Evolutionary conservation across 2,329 filamentous ascomycete species (phyloP).

Genomic region (Xylaria sp.): DNA sequence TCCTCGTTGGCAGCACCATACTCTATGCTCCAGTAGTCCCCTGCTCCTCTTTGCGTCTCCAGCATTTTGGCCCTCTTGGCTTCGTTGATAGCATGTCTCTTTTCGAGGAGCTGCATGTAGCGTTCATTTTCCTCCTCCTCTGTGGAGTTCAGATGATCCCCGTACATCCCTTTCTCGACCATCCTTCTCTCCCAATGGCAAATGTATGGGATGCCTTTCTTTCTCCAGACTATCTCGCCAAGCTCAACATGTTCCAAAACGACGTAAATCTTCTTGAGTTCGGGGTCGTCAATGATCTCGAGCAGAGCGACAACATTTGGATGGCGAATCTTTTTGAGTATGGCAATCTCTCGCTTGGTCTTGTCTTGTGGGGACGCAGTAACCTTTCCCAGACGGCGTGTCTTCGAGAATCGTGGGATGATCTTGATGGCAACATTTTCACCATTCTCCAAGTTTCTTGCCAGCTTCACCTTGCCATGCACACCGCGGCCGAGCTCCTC

Average conservation of each 20-base stretch:
- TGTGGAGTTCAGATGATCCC: slow-evolving; percentile 63
- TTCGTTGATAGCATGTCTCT: slow-evolving; percentile 67
- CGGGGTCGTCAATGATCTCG: slow-evolving; percentile 97
- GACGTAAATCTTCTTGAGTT: slow-evolving; percentile 97
- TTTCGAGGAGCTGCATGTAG: slow-evolving; percentile 68
- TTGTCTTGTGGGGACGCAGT: slow-evolving; percentile 77
- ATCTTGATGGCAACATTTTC: slow-evolving; percentile 97
- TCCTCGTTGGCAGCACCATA: slow-evolving; percentile 72
- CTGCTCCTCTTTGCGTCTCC: slow-evolving; percentile 61
- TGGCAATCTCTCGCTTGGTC: slow-evolving; percentile 95
- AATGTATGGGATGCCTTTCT: slow-evolving; percentile 85
- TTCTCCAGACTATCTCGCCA: slow-evolving; percentile 94
- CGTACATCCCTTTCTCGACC: slow-evolving; percentile 76
- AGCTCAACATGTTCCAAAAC: slow-evolving; percentile 94
- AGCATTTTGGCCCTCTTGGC: slow-evolving; percentile 67
- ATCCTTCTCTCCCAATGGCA: slow-evolving; percentile 84
- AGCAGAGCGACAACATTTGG: slow-evolving; percentile 95
- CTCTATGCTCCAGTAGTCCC: slow-evolving; percentile 86
- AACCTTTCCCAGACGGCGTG: slow-evolving; percentile 87
- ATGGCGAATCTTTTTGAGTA: slow-evolving; percentile 97
- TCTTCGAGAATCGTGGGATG: slow-evolving; percentile 94
- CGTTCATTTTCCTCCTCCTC: slow-evolving; percentile 66
- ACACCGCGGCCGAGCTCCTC: slow-evolving; percentile 95
- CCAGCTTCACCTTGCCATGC: slow-evolving; percentile 97
- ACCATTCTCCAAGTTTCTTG: slow-evolving; percentile 78